Evolutionary conservation across 1,284 basidiomycete species (phyloP), one percentile per base, ranked within the genome.

Genomic region (Chalciporus sp.): DNA sequence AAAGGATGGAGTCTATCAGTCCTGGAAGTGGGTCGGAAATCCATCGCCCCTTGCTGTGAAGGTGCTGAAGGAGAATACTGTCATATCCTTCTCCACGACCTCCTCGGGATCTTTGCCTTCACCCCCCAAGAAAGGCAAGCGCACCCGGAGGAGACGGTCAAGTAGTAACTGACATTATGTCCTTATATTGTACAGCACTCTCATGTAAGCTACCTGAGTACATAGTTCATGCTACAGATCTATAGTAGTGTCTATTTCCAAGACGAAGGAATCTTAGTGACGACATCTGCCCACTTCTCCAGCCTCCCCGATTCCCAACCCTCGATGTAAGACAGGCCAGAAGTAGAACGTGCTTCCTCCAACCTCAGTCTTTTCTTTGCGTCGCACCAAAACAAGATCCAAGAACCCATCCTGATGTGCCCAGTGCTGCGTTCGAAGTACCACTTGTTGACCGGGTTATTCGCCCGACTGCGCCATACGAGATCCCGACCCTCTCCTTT

Each of bases 361-460:
- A 79, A 80, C 71, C 80, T 85, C 29, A 92, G 70, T 51, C 85
- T 80, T 69, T 87, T 91, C 76, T 99, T 97, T 1, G 90, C 94
- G 73, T 98, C 96, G 71, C 95, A 98, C 97, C 97, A 99, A 75
- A 99, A 99, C 64, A 99, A 75, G 53, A 90, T 87, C 95, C 93
- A 98, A 40, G 81, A 76, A 20, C 86, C 89, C 74, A 93, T 82
- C 51, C 91, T 82, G 35, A 95, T 62, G 72, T 98, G 96, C 9
- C 97, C 97, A 43, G 90, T 92, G 67, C 88, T 91, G 33, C 97
- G 86, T 71, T 99, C 97, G 64, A 94, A 98, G 75, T 99, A 99
- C 97, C 97, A 99, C 72, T 95, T 96, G 74, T 99, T 99, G 52
- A 99, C 88, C 0, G 95, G 95, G 71, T 99, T 99, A 72, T 96